Base-by-base conservation (phyloP, 768 basidiomycete genomes). In the Exidia glandulosa region DNA sequence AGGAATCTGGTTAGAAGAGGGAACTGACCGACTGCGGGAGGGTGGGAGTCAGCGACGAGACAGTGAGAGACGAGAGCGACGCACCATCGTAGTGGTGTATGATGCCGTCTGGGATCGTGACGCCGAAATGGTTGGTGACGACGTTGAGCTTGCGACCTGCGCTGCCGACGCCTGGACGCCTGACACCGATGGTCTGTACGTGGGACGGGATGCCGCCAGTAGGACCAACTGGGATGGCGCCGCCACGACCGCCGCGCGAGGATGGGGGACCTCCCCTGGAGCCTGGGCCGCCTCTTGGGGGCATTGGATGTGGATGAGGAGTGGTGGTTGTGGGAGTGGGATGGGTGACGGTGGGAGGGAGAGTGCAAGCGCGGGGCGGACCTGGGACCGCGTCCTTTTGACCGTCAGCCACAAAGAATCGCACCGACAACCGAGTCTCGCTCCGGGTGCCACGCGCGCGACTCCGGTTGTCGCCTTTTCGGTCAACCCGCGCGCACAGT, bases 41-140 rank as follows among this genome's bases (percentile, higher is more conserved):
- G 32, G 9, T 41, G 25, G 54, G 59, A 37, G 13, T 19, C 48
- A 30, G 27, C 29, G 33, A 57, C 25, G 54, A 45, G 7, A 29
- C 33, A 23, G 63, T 36, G 61, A 34, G 13, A 30, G 19, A 45
- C 23, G 34, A 58, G 34, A 50, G 54, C 2, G 1, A 70, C 84
- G 62, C 67, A 86, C 90, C 84, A 68, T 92, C 88, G 65, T 91
- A 90, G 65, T 91, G 90, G 62, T 85, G 77, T 45, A 90, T 89
- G 32, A 81, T 78, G 5, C 69, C 71, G 27, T 84, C 79, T 0
- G 88, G 84, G 16, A 87, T 81, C 0, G 77, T 75, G 2, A 81
- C 81, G 45, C 67, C 68, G 64, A 88, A 91, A 57, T 85, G 85
- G 69, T 91, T 92, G 32, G 81, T 76, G 6, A 60, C 63, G 5